A percentile compares a stretch with the other conserved stretches of the same genome.
These are phyloP conservation scores for Fraxinus baroniana DNA, from an alignment of 305 asterid species.

Conservation along the genomic window DNA sequence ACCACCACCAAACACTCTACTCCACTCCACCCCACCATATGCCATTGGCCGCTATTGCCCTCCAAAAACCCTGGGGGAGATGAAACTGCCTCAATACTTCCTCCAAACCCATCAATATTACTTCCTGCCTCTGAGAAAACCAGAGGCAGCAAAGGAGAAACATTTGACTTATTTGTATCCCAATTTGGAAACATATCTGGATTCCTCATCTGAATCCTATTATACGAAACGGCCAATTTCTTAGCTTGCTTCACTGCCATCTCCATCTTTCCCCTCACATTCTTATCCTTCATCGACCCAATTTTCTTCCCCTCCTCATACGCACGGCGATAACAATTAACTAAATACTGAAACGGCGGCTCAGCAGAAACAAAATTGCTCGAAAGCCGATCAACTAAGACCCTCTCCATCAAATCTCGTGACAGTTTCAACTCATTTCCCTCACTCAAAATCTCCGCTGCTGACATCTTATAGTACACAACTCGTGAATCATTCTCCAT, in stretches of 20 bases:
- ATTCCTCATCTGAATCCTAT: constrained; percentile 76
- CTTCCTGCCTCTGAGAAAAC: constrained; percentile 69
- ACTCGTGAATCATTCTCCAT: constrained; percentile 67
- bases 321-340: constrained; percentile 76
- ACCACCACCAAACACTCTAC: too few species aligned
- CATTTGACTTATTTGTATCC: constrained; percentile 39
- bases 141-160: constrained; percentile 69
- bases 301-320: constrained; percentile 79
- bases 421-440: constrained; percentile 67
- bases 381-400: constrained; percentile 77
- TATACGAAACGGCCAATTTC: constrained; percentile 66
- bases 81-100: constrained; percentile 41
- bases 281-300: constrained; percentile 65
- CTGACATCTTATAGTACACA: constrained; percentile 72
- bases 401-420: constrained; percentile 76
- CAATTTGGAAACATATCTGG: constrained; percentile 84
- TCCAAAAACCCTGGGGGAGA: constrained; percentile 74
- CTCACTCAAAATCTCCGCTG: constrained; percentile 88
- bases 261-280: constrained; percentile 65
- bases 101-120: constrained; percentile 64
- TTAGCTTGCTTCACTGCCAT: constrained; percentile 65
- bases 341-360: constrained; percentile 68
- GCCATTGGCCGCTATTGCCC: constrained; percentile 26
- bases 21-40: too few species aligned
- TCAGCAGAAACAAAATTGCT: constrained; percentile 64